phyloP scores from a whole-genome alignment of 257 asterid genomes.

The Mentha longifolia region DNA sequence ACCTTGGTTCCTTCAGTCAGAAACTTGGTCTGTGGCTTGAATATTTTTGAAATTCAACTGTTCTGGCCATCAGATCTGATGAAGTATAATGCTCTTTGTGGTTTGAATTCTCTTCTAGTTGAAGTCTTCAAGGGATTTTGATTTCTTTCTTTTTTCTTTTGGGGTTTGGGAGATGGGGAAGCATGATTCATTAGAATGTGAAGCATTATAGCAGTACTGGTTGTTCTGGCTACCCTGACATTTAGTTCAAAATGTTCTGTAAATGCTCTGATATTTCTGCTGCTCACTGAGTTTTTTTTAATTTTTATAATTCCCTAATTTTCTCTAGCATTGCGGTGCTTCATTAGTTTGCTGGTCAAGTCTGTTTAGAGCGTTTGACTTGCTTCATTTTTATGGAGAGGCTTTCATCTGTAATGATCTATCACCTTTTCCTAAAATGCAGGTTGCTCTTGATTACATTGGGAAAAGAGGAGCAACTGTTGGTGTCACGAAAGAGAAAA shows the following conservation, averaged over 20 bases:
- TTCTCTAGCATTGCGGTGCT: background rate
- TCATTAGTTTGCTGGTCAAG: slow-evolving; percentile 2
- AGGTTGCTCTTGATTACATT: slow-evolving; percentile 98
- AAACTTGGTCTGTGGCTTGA: too few relatives aligned
- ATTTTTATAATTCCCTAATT: background rate
- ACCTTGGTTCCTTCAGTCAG: background rate
- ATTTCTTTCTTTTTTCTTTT: background rate
- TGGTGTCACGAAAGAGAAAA: slow-evolving; percentile 94
- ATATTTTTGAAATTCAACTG: background rate
- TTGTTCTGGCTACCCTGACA: background rate
- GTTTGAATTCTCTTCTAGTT: background rate
- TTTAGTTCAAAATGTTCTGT: background rate
- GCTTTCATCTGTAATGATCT: background rate
- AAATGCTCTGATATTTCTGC: slow-evolving; percentile 1
- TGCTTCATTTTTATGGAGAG: background rate
- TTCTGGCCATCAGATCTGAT: background rate
- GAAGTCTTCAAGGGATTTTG: too few relatives aligned
- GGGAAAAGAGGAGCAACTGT: slow-evolving; percentile 98
- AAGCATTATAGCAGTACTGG: background rate
- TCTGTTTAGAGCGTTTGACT: background rate
- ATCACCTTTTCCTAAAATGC: slow-evolving; percentile 27
- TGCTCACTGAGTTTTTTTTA: background rate
- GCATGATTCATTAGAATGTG: background rate
- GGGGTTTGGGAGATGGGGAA: background rate
- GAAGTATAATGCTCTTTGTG: background rate